A percentile compares a stretch with the other conserved stretches of the same genome.
Evolutionary conservation across 2,329 filamentous ascomycete species (phyloP).

Genomic region (Graphium sp.): DNA sequence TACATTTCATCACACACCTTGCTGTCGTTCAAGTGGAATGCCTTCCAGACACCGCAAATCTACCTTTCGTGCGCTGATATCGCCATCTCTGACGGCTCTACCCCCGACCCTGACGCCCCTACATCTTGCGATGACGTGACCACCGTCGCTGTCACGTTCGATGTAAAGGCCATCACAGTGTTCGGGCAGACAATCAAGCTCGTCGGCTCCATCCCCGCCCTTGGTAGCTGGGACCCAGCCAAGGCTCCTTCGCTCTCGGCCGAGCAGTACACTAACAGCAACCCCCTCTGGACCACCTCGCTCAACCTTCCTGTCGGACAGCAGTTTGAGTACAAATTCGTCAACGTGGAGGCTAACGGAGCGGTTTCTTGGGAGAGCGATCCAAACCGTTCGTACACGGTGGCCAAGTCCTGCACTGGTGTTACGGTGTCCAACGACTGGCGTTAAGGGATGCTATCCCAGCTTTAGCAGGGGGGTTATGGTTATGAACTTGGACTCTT

Average conservation of each 20-base stretch:
- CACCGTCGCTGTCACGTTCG: conserved; percentile 23
- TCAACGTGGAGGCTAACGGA: conserved; percentile 32
- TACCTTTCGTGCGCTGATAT: conserved; percentile 37
- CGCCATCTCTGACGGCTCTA: conserved; percentile 16
- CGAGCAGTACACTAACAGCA: conserved; percentile 28
- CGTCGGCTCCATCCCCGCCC: conserved; percentile 20
- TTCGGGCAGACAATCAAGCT: conserved; percentile 33
- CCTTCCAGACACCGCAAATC: conserved; percentile 34
- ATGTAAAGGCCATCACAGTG: conserved; percentile 21
- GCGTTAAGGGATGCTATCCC: too few species aligned
- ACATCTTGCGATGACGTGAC: conserved; percentile 12
- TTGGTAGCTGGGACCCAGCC: conserved; percentile 28
- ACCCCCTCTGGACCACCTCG: conserved; percentile 35
- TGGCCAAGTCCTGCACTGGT: too few species aligned
- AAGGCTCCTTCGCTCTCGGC: conserved; percentile 32
- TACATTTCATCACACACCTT: conserved; percentile 30
- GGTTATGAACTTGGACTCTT: too few species aligned
- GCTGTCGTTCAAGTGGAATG: conserved; percentile 35
- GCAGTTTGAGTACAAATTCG: conserved; percentile 43
- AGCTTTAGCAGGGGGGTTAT: too few species aligned
- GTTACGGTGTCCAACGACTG: too few species aligned
- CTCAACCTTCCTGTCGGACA: conserved; percentile 33
- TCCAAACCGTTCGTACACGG: conserved; percentile 19
- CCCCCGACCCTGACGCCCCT: conserved; percentile 7
- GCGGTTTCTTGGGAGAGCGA: conserved; percentile 41